phyloP scores from a whole-genome alignment of 2,329 filamentous ascomycete species.

The Magnaporthiopsis rhizophila region DNA sequence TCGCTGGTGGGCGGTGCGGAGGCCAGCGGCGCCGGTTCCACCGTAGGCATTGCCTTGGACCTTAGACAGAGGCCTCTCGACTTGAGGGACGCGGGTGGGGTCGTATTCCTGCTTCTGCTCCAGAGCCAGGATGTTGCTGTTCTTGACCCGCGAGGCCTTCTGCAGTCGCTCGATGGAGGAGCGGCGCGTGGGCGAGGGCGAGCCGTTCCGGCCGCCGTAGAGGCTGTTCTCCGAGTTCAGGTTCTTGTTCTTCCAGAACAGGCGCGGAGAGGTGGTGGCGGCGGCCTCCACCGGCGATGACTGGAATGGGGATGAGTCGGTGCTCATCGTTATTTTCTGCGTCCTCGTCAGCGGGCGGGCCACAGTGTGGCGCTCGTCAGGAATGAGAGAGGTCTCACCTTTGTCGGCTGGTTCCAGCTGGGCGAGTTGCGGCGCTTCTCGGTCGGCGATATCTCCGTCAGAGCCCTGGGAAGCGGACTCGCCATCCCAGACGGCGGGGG shows the following conservation, averaged over 20 bases:
- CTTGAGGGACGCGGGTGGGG: constrained; percentile 64
- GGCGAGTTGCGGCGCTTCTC: constrained; percentile 87
- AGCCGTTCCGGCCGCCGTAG: constrained; percentile 49
- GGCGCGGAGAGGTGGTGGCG: constrained; percentile 64
- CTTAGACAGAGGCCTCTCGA: constrained; percentile 76
- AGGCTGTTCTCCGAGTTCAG: constrained; percentile 63
- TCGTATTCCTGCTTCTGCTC: constrained; percentile 93
- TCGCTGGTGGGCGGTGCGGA: constrained; percentile 43
- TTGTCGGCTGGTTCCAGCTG: constrained; percentile 71
- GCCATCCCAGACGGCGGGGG: constrained; percentile 55
- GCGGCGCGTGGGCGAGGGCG: constrained; percentile 67
- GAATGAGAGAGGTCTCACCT: constrained; percentile 43
- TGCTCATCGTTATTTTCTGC: constrained; percentile 60
- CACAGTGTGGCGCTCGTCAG: not conserved
- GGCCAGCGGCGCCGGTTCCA: constrained; percentile 45
- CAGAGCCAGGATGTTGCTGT: constrained; percentile 92
- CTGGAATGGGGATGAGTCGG: constrained; percentile 77
- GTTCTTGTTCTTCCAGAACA: constrained; percentile 85
- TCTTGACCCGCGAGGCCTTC: constrained; percentile 90
- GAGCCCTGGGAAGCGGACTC: constrained; percentile 58
- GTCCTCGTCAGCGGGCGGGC: not conserved
- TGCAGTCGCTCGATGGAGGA: constrained; percentile 94
- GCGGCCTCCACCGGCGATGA: constrained; percentile 64
- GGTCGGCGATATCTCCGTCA: constrained; percentile 82
- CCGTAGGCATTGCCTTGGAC: constrained; percentile 66